Conservation (phyloP, 2,329 filamentous ascomycete genomes). For the Colletotrichum caudatum region DNA sequence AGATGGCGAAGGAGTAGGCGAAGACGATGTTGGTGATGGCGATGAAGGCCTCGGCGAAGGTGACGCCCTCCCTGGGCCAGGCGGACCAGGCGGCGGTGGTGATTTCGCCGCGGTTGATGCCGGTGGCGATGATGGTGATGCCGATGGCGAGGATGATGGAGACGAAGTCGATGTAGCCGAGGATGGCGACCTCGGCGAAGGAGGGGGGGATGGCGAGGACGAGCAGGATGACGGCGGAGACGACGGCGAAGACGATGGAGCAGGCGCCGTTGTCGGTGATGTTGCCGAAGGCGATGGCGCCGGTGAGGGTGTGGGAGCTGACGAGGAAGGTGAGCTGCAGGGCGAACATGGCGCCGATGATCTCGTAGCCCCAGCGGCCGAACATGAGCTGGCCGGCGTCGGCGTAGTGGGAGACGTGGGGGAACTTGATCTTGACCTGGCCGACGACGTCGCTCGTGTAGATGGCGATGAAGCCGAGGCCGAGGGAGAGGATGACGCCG, state of each 20-base stretch:
- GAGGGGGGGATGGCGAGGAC: constrained; percentile 61
- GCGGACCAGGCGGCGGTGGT: constrained; percentile 55
- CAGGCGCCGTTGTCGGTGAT: constrained; percentile 68
- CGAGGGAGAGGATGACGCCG: constrained; percentile 52
- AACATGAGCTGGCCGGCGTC: constrained; percentile 74
- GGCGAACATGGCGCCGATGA: constrained; percentile 71
- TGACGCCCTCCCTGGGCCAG: constrained; percentile 59
- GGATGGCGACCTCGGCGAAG: constrained; percentile 62
- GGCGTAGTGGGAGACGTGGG: constrained; percentile 73
- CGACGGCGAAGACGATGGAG: constrained; percentile 59
- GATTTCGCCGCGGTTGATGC: constrained; percentile 54
- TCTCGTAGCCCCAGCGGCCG: constrained; percentile 70
- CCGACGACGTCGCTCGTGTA: constrained; percentile 57
- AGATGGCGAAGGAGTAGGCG: constrained; percentile 71
- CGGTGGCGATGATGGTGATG: constrained; percentile 75
- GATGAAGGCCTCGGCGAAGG: constrained; percentile 68
- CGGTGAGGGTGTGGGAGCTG: constrained; percentile 78
- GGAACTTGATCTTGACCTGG: constrained; percentile 62
- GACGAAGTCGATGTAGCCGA: constrained; percentile 67
- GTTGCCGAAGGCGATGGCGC: constrained; percentile 75
- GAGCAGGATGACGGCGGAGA: constrained; percentile 60
- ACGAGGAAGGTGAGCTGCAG: constrained; percentile 77
- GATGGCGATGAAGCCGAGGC: constrained; percentile 54
- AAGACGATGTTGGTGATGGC: constrained; percentile 77
- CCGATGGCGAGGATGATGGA: constrained; percentile 74